Evolutionary conservation across 2,329 filamentous ascomycete species (phyloP).

Genomic region (Colletotrichum camelliae): DNA sequence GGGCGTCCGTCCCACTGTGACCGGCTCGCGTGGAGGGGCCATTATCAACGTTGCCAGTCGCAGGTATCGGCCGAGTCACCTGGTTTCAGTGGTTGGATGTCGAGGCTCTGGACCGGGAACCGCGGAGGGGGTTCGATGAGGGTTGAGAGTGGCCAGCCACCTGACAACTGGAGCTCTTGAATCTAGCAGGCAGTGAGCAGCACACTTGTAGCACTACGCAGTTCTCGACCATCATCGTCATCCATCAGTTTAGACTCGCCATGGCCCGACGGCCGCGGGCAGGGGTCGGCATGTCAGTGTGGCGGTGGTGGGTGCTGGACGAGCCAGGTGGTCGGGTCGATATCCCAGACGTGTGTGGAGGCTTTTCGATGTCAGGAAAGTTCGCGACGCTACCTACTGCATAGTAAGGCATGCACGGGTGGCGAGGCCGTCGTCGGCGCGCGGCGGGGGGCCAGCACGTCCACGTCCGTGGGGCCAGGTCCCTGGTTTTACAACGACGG

Average conservation of each 20-base stretch:
- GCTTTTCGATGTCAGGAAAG: background rate
- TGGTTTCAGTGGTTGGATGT: constrained; percentile 7
- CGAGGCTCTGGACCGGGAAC: background rate
- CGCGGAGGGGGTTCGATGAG: background rate
- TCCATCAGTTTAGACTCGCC: background rate
- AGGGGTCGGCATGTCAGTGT: constrained; percentile 12
- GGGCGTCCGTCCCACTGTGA: constrained; percentile 8
- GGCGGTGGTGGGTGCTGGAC: background rate
- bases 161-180: background rate
- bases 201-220: background rate
- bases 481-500: background rate
- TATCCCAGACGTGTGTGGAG: background rate
- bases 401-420: background rate
- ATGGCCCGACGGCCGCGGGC: background rate
- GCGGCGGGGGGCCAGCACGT: background rate
- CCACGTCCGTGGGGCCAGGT: background rate
- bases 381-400: background rate
- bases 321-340: constrained; percentile 16
- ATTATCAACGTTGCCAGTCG: constrained; percentile 20
- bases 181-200: background rate
- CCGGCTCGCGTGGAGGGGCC: background rate
- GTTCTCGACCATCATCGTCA: background rate
- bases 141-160: background rate
- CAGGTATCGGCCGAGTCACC: constrained; percentile 9
- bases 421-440: constrained; percentile 1